Conservation (phyloP, 1,284 basidiomycete genomes). For the Trichosporon faecale region DNA sequence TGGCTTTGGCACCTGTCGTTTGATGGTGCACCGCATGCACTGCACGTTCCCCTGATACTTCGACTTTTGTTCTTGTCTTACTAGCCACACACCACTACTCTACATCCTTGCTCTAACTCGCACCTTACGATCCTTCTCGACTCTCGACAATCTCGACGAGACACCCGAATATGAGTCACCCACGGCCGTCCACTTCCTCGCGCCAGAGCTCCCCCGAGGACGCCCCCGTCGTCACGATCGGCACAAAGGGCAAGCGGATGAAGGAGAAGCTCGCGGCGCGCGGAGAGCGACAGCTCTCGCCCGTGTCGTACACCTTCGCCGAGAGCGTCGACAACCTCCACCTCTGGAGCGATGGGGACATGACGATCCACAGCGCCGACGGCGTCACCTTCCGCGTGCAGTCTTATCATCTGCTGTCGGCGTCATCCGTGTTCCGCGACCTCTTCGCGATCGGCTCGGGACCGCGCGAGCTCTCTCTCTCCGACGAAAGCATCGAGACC, state of each 20-base stretch:
- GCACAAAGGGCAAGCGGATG: background rate
- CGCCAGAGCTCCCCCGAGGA: constrained; percentile 7
- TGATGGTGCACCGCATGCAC: background rate
- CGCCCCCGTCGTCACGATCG: constrained; percentile 7
- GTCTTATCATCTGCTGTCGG: background rate
- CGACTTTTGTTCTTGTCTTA: background rate
- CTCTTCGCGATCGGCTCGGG: background rate
- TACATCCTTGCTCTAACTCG: too few relatives aligned
- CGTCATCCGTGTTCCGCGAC: constrained; percentile 10
- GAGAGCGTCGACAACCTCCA: background rate
- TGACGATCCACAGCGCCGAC: constrained; percentile 6
- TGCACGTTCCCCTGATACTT: background rate
- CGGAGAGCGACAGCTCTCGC: background rate
- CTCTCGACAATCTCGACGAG: background rate
- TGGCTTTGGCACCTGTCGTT: too few relatives aligned
- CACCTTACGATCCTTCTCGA: background rate
- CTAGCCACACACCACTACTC: too few relatives aligned
- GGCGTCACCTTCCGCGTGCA: constrained; percentile 8
- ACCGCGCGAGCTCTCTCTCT: constrained; percentile 1
- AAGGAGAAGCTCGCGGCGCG: constrained; percentile 8
- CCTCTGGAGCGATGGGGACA: background rate
- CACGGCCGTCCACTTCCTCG: background rate
- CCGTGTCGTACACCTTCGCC: background rate
- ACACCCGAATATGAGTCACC: background rate
- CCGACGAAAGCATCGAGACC: constrained; percentile 10